Percentiles rank a stretch among this genome's conserved stretches.
phyloP scores from a whole-genome alignment of 768 basidiomycete species.

The Kwoniella dejecticola region DNA sequence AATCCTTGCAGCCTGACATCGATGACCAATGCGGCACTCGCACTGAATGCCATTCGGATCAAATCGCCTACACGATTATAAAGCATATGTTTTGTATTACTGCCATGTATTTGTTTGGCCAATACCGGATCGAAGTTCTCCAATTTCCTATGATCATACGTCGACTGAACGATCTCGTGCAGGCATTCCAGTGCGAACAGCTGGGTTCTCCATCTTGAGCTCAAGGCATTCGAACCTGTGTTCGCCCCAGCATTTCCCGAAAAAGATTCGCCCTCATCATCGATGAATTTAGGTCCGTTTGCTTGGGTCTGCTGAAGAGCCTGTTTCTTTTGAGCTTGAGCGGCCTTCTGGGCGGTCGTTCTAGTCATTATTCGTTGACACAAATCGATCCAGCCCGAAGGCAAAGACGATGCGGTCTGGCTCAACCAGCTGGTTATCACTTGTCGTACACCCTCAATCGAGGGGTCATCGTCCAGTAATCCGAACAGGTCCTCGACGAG shows the following conservation, averaged over 20 bases:
- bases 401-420: slow-evolving; percentile 89
- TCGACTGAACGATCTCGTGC: slow-evolving; percentile 79
- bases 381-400: slow-evolving; percentile 96
- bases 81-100: slow-evolving; percentile 63
- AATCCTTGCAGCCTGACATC: slow-evolving; percentile 91
- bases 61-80: slow-evolving; percentile 86
- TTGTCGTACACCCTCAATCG: slow-evolving; percentile 86
- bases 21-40: slow-evolving; percentile 92
- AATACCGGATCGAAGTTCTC: slow-evolving; percentile 82
- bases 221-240: slow-evolving; percentile 31
- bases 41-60: slow-evolving; percentile 97
- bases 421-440: slow-evolving; percentile 93
- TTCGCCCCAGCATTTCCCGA: slow-evolving; percentile 22
- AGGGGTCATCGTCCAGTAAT: slow-evolving; percentile 91
- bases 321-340: slow-evolving; percentile 12
- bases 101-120: slow-evolving; percentile 57
- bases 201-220: slow-evolving; percentile 92
- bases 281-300: slow-evolving; percentile 59
- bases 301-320: not conserved
- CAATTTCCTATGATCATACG: slow-evolving; percentile 68
- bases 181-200: slow-evolving; percentile 90
- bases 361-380: slow-evolving; percentile 97
- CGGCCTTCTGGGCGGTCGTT: slow-evolving; percentile 79
- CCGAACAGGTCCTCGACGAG: slow-evolving; percentile 93
- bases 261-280: slow-evolving; percentile 93